Evolutionary conservation across 441 rosid genomes (phyloP).

Genomic region (Bocquillonia castaneifolia): DNA sequence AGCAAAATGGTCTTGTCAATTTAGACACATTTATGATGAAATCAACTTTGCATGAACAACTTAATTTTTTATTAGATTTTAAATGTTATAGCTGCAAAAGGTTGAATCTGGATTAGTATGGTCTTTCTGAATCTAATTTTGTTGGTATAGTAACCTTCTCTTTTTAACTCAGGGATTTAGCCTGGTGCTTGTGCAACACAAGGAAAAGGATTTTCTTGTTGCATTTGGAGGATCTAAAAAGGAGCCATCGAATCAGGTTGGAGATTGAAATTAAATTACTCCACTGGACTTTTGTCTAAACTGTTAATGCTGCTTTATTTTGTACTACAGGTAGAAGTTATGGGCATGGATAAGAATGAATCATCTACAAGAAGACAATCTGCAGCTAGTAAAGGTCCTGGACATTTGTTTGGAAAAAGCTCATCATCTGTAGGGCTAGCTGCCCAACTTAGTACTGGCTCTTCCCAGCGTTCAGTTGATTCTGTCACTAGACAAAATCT

Average conservation of each 20-base stretch:
- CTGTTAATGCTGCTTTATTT: conserved; percentile 9
- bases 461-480: conserved; percentile 60
- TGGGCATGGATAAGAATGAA: conserved; percentile 69
- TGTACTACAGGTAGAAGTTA: conserved; percentile 65
- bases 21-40: neutral
- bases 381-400: conserved; percentile 44
- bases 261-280: conserved; percentile 19
- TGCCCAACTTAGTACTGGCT: conserved; percentile 44
- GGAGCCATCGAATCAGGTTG: conserved; percentile 91
- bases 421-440: conserved; percentile 48
- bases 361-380: conserved; percentile 43
- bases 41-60: no score
- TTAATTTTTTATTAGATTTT: no score
- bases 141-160: conserved; percentile 2
- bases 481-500: conserved; percentile 61
- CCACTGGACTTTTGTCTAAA: neutral
- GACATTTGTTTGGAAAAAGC: conserved; percentile 47
- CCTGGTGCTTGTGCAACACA: conserved; percentile 79
- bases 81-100: no score
- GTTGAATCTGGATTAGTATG: neutral
- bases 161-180: conserved; percentile 81
- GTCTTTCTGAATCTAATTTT: neutral
- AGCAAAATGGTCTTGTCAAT: neutral
- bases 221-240: conserved; percentile 87
- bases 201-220: conserved; percentile 86